Evolutionary conservation across 495 filamentous ascomycete genomes (phyloP).

Genomic region (Talaromyces trachyspermus): DNA sequence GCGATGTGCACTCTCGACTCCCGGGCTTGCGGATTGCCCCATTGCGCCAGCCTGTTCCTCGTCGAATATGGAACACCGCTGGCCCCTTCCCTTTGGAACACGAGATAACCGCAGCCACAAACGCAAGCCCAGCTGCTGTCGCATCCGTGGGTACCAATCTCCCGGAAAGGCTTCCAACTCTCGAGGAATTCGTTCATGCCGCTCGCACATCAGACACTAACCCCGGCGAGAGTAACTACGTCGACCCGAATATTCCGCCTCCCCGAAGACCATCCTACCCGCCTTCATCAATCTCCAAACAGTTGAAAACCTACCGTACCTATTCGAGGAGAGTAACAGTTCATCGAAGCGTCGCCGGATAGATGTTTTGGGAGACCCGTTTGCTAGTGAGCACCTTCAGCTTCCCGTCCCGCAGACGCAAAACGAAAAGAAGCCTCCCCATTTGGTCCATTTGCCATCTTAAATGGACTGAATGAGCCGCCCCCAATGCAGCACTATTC

Average conservation of each 20-base stretch:
- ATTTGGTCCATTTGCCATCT: conserved; percentile 52
- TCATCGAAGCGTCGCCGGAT: conserved; percentile 35
- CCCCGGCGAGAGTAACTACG: conserved; percentile 19
- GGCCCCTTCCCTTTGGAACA: conserved; percentile 43
- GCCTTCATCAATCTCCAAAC: conserved; percentile 43
- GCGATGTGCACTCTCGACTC: conserved; percentile 35
- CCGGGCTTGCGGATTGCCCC: conserved; percentile 42
- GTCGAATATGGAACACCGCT: conserved; percentile 32
- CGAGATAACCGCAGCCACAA: conserved; percentile 27
- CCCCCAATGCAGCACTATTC: conserved; percentile 67
- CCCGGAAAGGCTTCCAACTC: conserved; percentile 21
- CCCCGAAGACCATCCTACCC: conserved; percentile 38
- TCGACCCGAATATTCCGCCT: conserved; percentile 23
- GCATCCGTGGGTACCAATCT: conserved; percentile 23
- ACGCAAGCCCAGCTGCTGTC: conserved; percentile 13
- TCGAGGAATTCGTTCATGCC: conserved; percentile 28
- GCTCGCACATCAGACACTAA: conserved; percentile 25
- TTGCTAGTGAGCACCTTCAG: conserved; percentile 41
- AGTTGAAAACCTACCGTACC: conserved; percentile 37
- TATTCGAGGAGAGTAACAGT: conserved; percentile 35
- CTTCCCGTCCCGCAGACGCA: conserved; percentile 41
- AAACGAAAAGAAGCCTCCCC: conserved; percentile 42
- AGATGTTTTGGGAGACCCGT: conserved; percentile 36
- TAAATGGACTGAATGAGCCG: conserved; percentile 69
- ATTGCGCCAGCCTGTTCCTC: conserved; percentile 40